Evolutionary conservation across 768 basidiomycete genomes (phyloP).

Genomic region (Naematelia encephala): DNA sequence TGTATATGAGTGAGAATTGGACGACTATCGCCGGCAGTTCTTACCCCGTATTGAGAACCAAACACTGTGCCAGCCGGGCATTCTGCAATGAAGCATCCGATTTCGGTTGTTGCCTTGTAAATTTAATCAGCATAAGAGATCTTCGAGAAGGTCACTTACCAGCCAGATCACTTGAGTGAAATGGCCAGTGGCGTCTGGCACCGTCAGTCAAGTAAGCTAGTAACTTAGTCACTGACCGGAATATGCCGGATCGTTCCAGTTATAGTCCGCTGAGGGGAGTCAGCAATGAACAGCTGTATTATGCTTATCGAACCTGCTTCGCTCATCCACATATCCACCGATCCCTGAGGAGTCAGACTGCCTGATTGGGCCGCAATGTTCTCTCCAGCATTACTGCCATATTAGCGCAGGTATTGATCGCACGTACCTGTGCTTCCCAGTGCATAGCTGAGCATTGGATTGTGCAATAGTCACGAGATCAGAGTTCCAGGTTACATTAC

Average conservation of each 20-base stretch:
- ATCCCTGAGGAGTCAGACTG: constrained; percentile 5
- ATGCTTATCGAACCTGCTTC: constrained; percentile 13
- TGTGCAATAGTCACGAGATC: constrained; percentile 13
- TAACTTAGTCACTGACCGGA: not conserved
- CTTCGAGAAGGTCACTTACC: no score
- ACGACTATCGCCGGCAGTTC: not conserved
- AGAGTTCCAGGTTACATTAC: constrained; percentile 9
- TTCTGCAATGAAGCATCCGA: constrained; percentile 14
- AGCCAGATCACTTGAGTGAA: constrained; percentile 23
- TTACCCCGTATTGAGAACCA: constrained; percentile 11
- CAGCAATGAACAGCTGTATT: not conserved
- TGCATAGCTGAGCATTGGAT: constrained; percentile 17
- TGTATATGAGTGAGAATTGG: constrained; percentile 13
- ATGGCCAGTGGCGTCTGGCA: constrained; percentile 12
- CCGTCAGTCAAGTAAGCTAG: not conserved
- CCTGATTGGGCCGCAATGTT: constrained; percentile 19
- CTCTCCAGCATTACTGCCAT: constrained; percentile 17
- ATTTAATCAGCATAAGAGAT: no score
- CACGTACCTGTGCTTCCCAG: constrained; percentile 13
- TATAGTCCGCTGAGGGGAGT: constrained; percentile 5
- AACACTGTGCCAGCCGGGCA: constrained; percentile 16
- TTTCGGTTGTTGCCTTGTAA: not conserved
- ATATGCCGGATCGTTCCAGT: constrained; percentile 9
- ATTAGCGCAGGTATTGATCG: not conserved
- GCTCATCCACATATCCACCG: constrained; percentile 19